These are phyloP conservation scores for Cairneyella variabilis DNA, from an alignment of 495 filamentous ascomycete genomes.

Conservation along the genomic window DNA sequence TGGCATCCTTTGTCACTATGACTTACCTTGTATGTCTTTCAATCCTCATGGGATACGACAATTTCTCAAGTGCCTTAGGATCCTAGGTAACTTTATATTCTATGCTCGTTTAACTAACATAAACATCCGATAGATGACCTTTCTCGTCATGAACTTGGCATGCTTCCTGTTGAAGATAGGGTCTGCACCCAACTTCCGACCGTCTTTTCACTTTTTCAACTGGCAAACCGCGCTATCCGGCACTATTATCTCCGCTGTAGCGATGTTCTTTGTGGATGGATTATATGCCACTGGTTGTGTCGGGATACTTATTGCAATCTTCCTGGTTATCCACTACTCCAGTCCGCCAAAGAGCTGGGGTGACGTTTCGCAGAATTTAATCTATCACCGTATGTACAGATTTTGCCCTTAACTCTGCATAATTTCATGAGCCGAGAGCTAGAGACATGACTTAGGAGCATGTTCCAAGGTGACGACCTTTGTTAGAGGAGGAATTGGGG, in stretches of 20 bases:
- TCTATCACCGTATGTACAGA: no score
- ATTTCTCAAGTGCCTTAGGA: no score
- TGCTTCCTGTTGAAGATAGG: constrained; percentile 86
- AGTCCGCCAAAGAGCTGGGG: constrained; percentile 87
- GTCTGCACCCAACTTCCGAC: constrained; percentile 89
- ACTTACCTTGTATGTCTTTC: constrained; percentile 68
- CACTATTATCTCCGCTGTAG: constrained; percentile 66
- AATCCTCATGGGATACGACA: no score
- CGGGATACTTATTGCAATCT: constrained; percentile 67
- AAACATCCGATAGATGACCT: constrained; percentile 50
- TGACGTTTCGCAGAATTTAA: constrained; percentile 83
- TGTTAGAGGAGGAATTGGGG: no score
- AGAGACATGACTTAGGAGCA: no score
- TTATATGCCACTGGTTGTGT: constrained; percentile 75
- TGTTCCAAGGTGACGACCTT: no score
- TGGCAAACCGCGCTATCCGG: constrained; percentile 78
- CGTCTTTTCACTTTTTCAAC: constrained; percentile 84
- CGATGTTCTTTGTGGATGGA: constrained; percentile 90
- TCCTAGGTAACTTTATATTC: neutral
- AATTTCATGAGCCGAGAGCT: no score
- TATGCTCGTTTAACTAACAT: constrained; percentile 6
- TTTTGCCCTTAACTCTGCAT: no score
- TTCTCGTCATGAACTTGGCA: constrained; percentile 76
- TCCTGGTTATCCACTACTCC: constrained; percentile 79
- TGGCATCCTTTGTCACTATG: constrained; percentile 86